Evolutionary conservation across 768 basidiomycete species (phyloP), one percentile per base, ranked within the genome.

Genomic region (Psilocybe cubensis): DNA sequence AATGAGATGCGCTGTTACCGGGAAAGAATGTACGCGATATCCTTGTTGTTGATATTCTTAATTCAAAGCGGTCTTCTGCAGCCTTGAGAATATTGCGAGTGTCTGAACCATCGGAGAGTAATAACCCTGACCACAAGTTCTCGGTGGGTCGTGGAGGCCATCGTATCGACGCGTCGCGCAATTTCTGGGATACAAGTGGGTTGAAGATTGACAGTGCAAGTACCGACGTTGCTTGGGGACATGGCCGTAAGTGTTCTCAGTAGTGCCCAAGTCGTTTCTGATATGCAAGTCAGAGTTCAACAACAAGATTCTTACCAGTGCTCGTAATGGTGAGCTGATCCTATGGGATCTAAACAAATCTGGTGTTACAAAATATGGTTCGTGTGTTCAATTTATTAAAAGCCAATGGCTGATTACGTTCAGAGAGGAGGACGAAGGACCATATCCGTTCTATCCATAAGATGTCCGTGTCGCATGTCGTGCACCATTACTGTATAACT

Each of bases 171-270:
- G 79, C 80, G 7, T 87, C 88, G 11, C 82, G 86, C 46, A 92
- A 92, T 66, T 74, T 90, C 45, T 93, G 91, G 91, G 87, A 85
- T 8, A 83, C 85, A 0, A 90, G 84, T 53, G 89, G 88, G 0
- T 73, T 93, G 54, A 92, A 92, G 72, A 84, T 89, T 18, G 91
- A 92, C 52, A 87, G 88, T 65, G 82, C 87, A 0, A 86, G 82
- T 63, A 93, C 91, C 0, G 91, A 91, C 64, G 86, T 92, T 18
- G 87, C 83, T n/a, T 93, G 91, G 91, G 87, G 86, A 23, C 79
- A 79, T 62, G 88, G 86, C 52, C 70, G 88, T 89, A 57, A 54
- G 84, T 76, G 23, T 24, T 54, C 51, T 25, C 31, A 38, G 29
- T 55, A 20, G 24, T 35, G 31, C 17, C 4, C 35, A 31, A 51